Base-by-base conservation (phyloP, 2,329 filamentous ascomycete species). In the Cytospora schulzeri region DNA sequence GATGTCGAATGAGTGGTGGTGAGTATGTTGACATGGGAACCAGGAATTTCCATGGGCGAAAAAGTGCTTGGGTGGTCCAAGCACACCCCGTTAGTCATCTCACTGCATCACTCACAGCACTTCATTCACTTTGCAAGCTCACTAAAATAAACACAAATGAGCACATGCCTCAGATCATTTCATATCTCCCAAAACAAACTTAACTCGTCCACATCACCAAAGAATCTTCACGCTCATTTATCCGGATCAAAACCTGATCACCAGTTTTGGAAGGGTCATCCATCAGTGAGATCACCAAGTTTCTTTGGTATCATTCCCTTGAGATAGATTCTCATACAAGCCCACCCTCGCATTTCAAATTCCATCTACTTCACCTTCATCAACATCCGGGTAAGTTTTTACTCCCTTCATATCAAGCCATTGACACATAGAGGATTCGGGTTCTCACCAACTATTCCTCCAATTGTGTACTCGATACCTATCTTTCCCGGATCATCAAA, bases 311-410 rank as follows among this genome's bases (percentile, higher is more conserved):
- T 48, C 45, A 48, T 48, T 24, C 2, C n/a, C n/a, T 48, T 17
- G 24, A 24, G n/a, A 2, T 24, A 24, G n/a, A 2, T 24, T 24
- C 11, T 22, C 11, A 48, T 14, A 48, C 45, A 48, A 22, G 45
- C n/a, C n/a, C 45, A 24, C 45, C 45, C 11, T 12, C 45, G 9
- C 45, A 24, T n/a, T 14, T 48, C 22, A 5, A 48, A 24, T 14
- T 48, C 19, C 6, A 22, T n/a, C 45, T 24, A 24, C 45, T 11
- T 24, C 45, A 14, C n/a, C 45, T 3, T 48, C 22, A 24, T 24
- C 38, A 51, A 55, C 59, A 61, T 9, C 52, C 9, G 22, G 9
- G 60, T 62, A 24, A 62, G 60, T 55, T 22, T n/a, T 26, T 50
- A 28, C 60, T 51, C 38, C 41, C 52, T 35, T 33, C 53, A 38